A percentile compares a stretch with the other conserved stretches of the same genome.
phyloP scores from a whole-genome alignment of 192 early-diverging fungal species.

The Thamnidium elegans region DNA sequence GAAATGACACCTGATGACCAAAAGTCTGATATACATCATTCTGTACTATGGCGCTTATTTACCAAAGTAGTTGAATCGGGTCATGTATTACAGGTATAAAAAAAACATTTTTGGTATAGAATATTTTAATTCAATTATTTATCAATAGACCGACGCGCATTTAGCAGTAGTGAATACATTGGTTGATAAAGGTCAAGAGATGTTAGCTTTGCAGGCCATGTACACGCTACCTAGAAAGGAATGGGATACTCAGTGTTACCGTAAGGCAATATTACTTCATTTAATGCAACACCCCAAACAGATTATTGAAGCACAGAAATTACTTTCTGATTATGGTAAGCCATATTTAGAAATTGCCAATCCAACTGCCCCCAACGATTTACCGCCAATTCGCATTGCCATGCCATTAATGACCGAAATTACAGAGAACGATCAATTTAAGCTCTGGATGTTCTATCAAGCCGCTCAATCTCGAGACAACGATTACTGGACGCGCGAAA shows the following conservation, averaged over 20 bases:
- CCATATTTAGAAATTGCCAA: slow-evolving; percentile 17
- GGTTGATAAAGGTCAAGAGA: slow-evolving; percentile 6
- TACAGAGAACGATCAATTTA: slow-evolving; percentile 15
- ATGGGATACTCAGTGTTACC: slow-evolving; percentile 26
- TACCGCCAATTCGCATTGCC: slow-evolving; percentile 13
- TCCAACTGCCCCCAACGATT: slow-evolving; percentile 11
- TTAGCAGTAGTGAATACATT: slow-evolving; percentile 10
- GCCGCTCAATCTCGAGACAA: slow-evolving; percentile 8
- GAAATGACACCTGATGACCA: neutral
- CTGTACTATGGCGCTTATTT: slow-evolving; percentile 21
- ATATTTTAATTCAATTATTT: no score
- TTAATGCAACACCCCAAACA: slow-evolving; percentile 19
- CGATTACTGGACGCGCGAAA: slow-evolving; percentile 6
- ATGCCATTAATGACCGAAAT: slow-evolving; percentile 26
- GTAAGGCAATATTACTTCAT: slow-evolving; percentile 21
- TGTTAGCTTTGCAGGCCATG: slow-evolving; percentile 23
- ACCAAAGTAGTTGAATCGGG: slow-evolving; percentile 27
- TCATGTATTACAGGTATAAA: slow-evolving; percentile 18
- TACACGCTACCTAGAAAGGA: slow-evolving; percentile 22
- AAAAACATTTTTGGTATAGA: neutral
- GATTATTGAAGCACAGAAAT: slow-evolving; percentile 11
- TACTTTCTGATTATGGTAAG: slow-evolving; percentile 21
- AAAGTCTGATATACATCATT: slow-evolving; percentile 5
- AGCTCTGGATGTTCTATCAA: slow-evolving; percentile 25
- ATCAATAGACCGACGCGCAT: slow-evolving; percentile 5